Evolutionary conservation across 1,139 yeast genomes (phyloP).

Genomic region (Pichia sp.): DNA sequence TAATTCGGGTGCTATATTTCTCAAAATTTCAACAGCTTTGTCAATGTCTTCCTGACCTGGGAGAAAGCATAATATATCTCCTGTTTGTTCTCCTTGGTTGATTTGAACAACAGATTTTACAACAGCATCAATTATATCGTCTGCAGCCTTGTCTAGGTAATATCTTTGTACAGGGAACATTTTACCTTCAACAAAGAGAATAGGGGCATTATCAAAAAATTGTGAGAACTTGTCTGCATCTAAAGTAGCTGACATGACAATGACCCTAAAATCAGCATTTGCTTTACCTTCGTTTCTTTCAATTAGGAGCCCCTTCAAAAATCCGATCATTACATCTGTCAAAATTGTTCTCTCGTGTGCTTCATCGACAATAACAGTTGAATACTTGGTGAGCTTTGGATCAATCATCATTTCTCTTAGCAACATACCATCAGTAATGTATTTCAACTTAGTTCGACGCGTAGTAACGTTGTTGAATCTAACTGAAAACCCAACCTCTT

Average conservation of each 20-base stretch:
- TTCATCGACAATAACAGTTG: slow-evolving; percentile 85
- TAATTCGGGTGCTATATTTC: slow-evolving; percentile 56
- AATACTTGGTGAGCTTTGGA: slow-evolving; percentile 55
- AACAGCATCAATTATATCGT: slow-evolving; percentile 79
- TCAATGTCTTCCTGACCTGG: slow-evolving; percentile 99
- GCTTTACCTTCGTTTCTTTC: slow-evolving; percentile 41
- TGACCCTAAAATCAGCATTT: slow-evolving; percentile 44
- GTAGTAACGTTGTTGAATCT: slow-evolving; percentile 64
- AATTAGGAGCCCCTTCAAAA: slow-evolving; percentile 61
- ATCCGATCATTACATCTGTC: slow-evolving; percentile 87
- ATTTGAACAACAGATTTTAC: slow-evolving; percentile 73
- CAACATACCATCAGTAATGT: slow-evolving; percentile 96
- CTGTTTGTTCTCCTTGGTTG: slow-evolving; percentile 72
- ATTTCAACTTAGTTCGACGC: slow-evolving; percentile 64
- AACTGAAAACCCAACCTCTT: slow-evolving; percentile 90
- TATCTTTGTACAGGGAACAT: slow-evolving; percentile 76
- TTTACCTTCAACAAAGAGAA: slow-evolving; percentile 83
- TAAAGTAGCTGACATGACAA: slow-evolving; percentile 91
- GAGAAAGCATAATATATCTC: slow-evolving; percentile 84
- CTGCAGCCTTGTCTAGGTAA: slow-evolving; percentile 57
- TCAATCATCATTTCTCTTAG: slow-evolving; percentile 85
- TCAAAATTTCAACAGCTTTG: slow-evolving; percentile 63
- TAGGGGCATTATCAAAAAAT: slow-evolving; percentile 75
- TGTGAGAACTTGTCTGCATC: slow-evolving; percentile 85
- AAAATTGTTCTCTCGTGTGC: slow-evolving; percentile 95